Evolutionary conservation across 2,329 filamentous ascomycete species (phyloP), one percentile per base, ranked within the genome.

Genomic region (Botrytis hyacinthi): DNA sequence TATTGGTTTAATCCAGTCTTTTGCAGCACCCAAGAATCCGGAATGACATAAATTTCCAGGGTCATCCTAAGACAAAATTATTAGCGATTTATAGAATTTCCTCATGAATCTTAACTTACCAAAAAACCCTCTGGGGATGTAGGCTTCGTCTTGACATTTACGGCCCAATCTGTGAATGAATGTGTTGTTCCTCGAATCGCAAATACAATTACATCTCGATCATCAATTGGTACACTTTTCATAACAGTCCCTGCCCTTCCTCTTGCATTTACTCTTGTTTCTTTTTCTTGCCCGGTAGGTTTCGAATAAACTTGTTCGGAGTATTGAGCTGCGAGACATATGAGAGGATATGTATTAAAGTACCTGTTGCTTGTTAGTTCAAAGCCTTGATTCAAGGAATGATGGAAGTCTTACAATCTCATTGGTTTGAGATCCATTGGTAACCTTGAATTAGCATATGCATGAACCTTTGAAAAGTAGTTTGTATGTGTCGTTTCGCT

Each of bases 111-210:
- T 72, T 9, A 6, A 75, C 83, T 80, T 76, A 86, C 84, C 40
- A 97, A 85, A 80, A 97, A 96, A 1, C 87, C 88, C 0, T 80
- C 80, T 0, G 94, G 93, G 1, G 89, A 85, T 0, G 87, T 85
- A 0, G 93, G 93, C 0, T 87, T 89, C 1, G 88, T 88, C 68
- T 92, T 89, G 71, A 96, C 86, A 81, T 97, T 97, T 63, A 96
- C 92, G 2, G 92, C 88, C 94, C 94, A 97, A 82, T 97, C 94
- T 84, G 92, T 90, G 77, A 96, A 92, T 10, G 89, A 92, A 37
- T 93, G 89, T 0, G 91, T 94, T 14, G 66, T 73, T 32, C 94
- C 94, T 32, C 94, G 89, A 75, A 97, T 93, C 22, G 94, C 93
- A 78, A 97, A 93, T 18, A 97, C 91, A 72, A 97, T 91, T 29